Evolutionary conservation across 345 rosid species (phyloP).

Genomic region (Psidium friedrichsthalianum): DNA sequence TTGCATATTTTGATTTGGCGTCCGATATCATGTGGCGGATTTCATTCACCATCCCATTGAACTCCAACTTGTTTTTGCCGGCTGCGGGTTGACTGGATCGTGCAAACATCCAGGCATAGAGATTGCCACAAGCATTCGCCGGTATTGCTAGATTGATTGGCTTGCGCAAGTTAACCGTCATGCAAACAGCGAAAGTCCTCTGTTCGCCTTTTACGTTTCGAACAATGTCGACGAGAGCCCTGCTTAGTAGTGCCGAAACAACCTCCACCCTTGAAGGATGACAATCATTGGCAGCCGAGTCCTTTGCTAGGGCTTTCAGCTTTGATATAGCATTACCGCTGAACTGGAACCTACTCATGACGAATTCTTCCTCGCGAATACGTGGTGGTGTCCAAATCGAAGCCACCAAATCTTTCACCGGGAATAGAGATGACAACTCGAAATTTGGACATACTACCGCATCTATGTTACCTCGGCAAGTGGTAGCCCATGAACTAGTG

Average conservation of each 20-base stretch:
- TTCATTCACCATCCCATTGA: not conserved
- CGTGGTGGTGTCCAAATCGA: not conserved
- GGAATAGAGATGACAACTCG: not conserved
- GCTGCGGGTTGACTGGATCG: not conserved
- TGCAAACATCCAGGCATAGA: not conserved
- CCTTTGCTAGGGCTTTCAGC: not conserved
- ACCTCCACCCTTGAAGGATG: not conserved
- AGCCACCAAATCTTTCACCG: not conserved
- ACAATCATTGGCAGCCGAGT: not conserved
- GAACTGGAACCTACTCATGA: not conserved
- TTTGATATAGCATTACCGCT: not conserved
- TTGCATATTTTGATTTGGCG: not conserved
- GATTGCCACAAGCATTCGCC: not conserved
- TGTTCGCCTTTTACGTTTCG: not conserved
- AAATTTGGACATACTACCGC: not conserved
- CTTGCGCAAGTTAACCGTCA: not conserved
- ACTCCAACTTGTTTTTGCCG: not conserved
- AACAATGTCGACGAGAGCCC: not conserved
- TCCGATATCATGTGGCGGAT: not conserved
- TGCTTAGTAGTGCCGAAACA: not conserved
- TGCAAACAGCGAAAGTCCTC: not conserved
- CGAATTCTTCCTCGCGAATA: not conserved
- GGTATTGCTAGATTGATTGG: not conserved
- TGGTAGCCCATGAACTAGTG: not conserved
- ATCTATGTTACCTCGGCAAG: not conserved